These are phyloP conservation scores for Cercophora scortea DNA, from an alignment of 495 filamentous ascomycete species.

Conservation along the genomic window DNA sequence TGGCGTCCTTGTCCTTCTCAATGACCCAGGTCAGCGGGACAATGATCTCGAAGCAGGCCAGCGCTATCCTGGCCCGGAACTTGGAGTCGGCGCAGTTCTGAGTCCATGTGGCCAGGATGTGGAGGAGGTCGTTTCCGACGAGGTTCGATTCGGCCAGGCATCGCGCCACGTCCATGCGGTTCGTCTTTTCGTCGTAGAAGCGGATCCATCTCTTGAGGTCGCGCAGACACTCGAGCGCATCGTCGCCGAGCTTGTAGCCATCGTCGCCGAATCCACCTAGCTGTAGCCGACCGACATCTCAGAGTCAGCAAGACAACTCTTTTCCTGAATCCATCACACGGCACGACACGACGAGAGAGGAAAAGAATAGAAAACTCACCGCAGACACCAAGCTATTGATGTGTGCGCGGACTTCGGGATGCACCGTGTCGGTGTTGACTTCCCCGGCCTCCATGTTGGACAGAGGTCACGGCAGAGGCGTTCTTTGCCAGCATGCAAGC, in stretches of 20 bases:
- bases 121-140: constrained; percentile 80
- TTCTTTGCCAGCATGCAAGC: constrained; percentile 4
- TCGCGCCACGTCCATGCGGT: constrained; percentile 90
- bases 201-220: constrained; percentile 93
- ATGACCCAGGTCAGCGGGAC: constrained; percentile 94
- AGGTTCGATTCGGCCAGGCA: constrained; percentile 89
- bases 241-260: constrained; percentile 81
- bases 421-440: constrained; percentile 50
- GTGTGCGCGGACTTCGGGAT: constrained; percentile 84
- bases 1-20: constrained; percentile 63
- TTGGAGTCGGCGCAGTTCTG: constrained; percentile 63
- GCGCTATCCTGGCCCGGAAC: constrained; percentile 59
- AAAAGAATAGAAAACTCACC: constrained; percentile 44
- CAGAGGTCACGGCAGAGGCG: constrained; percentile 6
- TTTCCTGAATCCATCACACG: background rate
- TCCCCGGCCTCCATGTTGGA: constrained; percentile 44
- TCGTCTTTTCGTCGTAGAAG: constrained; percentile 88
- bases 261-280: constrained; percentile 82
- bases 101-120: constrained; percentile 79
- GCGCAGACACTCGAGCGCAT: constrained; percentile 82
- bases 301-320: background rate
- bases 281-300: constrained; percentile 31
- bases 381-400: constrained; percentile 87
- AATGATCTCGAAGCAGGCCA: constrained; percentile 86
- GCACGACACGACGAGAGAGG: no score